These are phyloP conservation scores for Trypethelium eluteriae DNA, from an alignment of 495 filamentous ascomycete species.

Conservation along the genomic window DNA sequence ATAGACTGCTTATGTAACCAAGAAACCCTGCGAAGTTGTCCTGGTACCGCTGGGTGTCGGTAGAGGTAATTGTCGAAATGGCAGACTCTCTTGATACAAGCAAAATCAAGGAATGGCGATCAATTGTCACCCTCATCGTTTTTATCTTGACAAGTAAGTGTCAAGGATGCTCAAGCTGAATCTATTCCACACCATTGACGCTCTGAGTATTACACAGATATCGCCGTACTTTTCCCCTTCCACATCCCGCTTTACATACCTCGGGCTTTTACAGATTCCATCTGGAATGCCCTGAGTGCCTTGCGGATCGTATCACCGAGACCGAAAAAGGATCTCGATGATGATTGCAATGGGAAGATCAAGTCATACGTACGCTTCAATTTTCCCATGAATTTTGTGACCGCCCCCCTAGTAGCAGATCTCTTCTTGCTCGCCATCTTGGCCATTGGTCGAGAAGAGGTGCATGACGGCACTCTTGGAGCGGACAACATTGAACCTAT, in stretches of 20 bases:
- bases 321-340: slow-evolving; percentile 12
- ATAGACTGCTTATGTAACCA: background rate
- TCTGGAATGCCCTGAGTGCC: slow-evolving; percentile 38
- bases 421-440: slow-evolving; percentile 57
- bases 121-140: slow-evolving; percentile 55
- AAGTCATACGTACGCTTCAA: slow-evolving; percentile 39
- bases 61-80: slow-evolving; percentile 31
- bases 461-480: slow-evolving; percentile 55
- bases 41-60: background rate
- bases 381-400: slow-evolving; percentile 60
- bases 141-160: slow-evolving; percentile 57
- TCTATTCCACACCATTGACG: slow-evolving; percentile 12
- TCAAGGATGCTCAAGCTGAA: background rate
- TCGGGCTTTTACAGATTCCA: slow-evolving; percentile 37
- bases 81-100: slow-evolving; percentile 41
- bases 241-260: slow-evolving; percentile 52
- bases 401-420: slow-evolving; percentile 56
- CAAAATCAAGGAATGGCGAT: slow-evolving; percentile 51
- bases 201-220: slow-evolving; percentile 39
- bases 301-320: slow-evolving; percentile 46
- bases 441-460: slow-evolving; percentile 54
- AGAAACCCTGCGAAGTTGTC: background rate
- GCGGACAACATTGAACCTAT: slow-evolving; percentile 52
- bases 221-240: slow-evolving; percentile 58
- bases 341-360: slow-evolving; percentile 23